A percentile compares a stretch with the other conserved stretches of the same genome.
Conservation (phyloP, 805 yeast genomes). For the Suhomyces prunicola region DNA sequence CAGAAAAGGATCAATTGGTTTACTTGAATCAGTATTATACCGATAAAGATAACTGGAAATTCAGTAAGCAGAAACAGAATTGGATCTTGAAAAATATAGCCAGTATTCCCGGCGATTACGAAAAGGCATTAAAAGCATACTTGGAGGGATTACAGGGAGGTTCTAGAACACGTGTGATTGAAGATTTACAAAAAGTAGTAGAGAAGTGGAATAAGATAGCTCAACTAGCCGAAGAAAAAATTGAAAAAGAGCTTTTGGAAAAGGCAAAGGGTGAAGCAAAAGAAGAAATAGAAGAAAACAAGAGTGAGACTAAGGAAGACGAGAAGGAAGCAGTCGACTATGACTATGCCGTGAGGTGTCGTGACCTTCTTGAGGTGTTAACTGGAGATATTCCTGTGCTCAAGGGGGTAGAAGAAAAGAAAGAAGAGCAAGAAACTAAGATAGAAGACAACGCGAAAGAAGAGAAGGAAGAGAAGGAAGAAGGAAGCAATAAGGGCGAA, state of each 20-base stretch:
- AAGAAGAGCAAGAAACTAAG: constrained; percentile 8
- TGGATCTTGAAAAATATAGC: constrained; percentile 71
- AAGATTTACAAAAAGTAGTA: constrained; percentile 46
- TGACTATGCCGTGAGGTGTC: constrained; percentile 43
- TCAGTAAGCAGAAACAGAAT: constrained; percentile 81
- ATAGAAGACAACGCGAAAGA: constrained; percentile 3
- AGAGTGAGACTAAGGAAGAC: constrained; percentile 8
- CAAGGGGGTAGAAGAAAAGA: constrained; percentile 22
- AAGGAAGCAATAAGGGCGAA: constrained; percentile 11
- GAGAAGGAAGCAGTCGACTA: constrained; percentile 21
- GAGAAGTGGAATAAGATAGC: constrained; percentile 56
- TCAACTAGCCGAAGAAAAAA: constrained; percentile 37
- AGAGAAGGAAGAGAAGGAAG: constrained; percentile 12
- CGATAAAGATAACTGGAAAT: constrained; percentile 69
- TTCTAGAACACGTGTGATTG: constrained; percentile 54
- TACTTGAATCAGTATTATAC: constrained; percentile 58
- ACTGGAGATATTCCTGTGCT: constrained; percentile 33
- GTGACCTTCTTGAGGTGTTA: constrained; percentile 29
- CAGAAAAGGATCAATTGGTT: constrained; percentile 70
- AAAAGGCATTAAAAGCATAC: constrained; percentile 48
- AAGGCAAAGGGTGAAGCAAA: constrained; percentile 14
- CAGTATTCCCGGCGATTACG: constrained; percentile 51
- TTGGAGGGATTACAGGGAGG: constrained; percentile 68
- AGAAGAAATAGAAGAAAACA: constrained; percentile 14
- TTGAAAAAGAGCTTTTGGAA: constrained; percentile 34